A percentile compares a stretch with the other conserved stretches of the same genome.
These are phyloP conservation scores for Stachybotrys echinatus DNA, from an alignment of 2,329 filamentous ascomycete genomes.

Conservation along the genomic window DNA sequence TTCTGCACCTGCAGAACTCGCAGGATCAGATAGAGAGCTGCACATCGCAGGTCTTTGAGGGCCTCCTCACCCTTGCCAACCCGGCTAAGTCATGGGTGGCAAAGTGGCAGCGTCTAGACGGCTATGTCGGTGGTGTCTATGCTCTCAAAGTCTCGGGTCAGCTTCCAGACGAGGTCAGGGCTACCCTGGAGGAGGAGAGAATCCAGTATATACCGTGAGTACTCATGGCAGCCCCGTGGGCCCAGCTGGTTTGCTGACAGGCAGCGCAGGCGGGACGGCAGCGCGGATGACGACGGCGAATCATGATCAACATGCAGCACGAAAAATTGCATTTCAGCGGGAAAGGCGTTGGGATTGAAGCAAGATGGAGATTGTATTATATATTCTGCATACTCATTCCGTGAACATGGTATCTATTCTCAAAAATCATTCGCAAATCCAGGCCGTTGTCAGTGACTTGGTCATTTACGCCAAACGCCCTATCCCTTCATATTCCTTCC, in stretches of 20 bases:
- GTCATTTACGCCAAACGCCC: background rate
- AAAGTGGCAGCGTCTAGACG: slow-evolving; percentile 90
- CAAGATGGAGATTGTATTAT: no score
- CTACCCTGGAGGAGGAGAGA: slow-evolving; percentile 57
- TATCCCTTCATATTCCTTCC: no score
- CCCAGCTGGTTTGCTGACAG: background rate
- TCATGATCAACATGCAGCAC: background rate
- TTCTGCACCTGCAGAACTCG: slow-evolving; percentile 76
- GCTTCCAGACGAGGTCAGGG: slow-evolving; percentile 60
- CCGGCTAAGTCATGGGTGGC: slow-evolving; percentile 88
- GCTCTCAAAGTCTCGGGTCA: slow-evolving; percentile 91
- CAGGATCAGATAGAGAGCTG: slow-evolving; percentile 82
- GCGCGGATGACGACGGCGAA: slow-evolving; percentile 33
- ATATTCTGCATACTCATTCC: no score
- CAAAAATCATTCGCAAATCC: background rate
- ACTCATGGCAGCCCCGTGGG: slow-evolving; percentile 17
- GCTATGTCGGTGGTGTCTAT: slow-evolving; percentile 84
- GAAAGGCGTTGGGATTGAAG: slow-evolving; percentile 2
- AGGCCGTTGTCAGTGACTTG: no score
- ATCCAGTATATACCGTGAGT: slow-evolving; percentile 63
- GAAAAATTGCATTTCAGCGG: background rate
- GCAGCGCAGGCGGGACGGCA: slow-evolving; percentile 40
- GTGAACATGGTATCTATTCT: slow-evolving; percentile 3
- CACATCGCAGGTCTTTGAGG: slow-evolving; percentile 95
- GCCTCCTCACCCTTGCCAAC: slow-evolving; percentile 78